phyloP scores from a whole-genome alignment of 257 asterid genomes.

The Nicotiana tomentosiformis region DNA sequence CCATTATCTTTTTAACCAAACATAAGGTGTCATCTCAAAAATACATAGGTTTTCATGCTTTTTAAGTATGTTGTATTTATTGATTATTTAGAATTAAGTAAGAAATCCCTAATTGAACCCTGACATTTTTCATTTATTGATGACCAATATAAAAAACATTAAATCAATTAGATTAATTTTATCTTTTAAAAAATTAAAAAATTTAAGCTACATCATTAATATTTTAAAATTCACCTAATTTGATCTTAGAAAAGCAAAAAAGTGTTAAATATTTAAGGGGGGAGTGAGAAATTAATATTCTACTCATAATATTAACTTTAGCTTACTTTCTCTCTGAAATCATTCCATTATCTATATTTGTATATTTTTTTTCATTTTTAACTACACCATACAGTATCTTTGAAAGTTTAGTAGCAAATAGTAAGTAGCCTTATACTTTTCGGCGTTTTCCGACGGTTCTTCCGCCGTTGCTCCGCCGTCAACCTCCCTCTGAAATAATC shows the following conservation, averaged over 20 bases:
- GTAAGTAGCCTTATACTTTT: conserved; percentile 9
- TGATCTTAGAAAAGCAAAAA: background rate
- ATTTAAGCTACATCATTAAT: background rate
- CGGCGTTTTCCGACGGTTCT: conserved; percentile 4
- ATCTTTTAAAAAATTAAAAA: background rate
- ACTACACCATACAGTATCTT: conserved; percentile 13
- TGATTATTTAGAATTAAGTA: background rate
- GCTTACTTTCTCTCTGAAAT: conserved; percentile 6
- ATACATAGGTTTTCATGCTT: background rate
- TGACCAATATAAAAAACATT: background rate
- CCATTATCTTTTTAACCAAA: conserved; percentile 9
- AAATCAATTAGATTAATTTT: background rate
- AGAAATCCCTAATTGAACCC: background rate
- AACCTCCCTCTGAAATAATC: background rate
- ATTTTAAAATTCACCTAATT: background rate
- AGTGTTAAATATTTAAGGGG: background rate
- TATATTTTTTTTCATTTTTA: conserved; percentile 6
- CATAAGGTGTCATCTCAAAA: background rate
- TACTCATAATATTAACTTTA: conserved; percentile 8
- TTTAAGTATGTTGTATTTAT: background rate
- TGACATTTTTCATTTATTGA: background rate
- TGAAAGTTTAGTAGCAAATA: conserved; percentile 8
- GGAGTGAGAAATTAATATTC: conserved; percentile 7
- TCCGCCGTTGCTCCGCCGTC: conserved; percentile 15
- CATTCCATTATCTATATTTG: conserved; percentile 10